Percentiles rank a stretch among this genome's conserved stretches.
Evolutionary conservation across 225 moss, liverwort and hornwort genomes (phyloP).

Genomic region (Pleurozium schreberi): DNA sequence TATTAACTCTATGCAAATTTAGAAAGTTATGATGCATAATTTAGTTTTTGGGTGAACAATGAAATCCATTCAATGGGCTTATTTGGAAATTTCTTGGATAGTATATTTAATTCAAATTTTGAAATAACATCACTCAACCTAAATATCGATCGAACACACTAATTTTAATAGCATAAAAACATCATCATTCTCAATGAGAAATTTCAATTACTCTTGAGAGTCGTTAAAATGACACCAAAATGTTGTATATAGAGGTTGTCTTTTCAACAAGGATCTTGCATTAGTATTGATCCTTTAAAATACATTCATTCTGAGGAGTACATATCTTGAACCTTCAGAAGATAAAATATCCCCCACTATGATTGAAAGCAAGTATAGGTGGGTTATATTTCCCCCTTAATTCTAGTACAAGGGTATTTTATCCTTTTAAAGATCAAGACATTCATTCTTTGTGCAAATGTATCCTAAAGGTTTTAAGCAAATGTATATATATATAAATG

Average conservation of each 20-base stretch:
- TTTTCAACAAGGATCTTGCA: neutral
- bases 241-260: neutral
- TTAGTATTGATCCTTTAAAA: neutral
- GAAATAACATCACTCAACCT: neutral
- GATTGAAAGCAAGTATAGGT: neutral
- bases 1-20: neutral
- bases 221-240: neutral
- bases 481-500: neutral
- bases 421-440: no score
- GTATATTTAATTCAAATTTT: neutral
- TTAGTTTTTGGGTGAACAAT: neutral
- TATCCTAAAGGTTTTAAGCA: neutral
- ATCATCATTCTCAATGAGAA: neutral
- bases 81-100: neutral
- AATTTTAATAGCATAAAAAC: neutral
- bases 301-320: accelerated
- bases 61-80: no score
- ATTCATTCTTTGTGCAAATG: no score
- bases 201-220: neutral
- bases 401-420: neutral
- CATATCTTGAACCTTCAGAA: no score
- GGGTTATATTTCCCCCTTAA: accelerated
- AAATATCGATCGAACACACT: neutral
- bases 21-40: no score
- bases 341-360: neutral